Evolutionary conservation across 2,329 filamentous ascomycete genomes (phyloP), one percentile per base, ranked within the genome.

Genomic region (Fusarium annulatum): DNA sequence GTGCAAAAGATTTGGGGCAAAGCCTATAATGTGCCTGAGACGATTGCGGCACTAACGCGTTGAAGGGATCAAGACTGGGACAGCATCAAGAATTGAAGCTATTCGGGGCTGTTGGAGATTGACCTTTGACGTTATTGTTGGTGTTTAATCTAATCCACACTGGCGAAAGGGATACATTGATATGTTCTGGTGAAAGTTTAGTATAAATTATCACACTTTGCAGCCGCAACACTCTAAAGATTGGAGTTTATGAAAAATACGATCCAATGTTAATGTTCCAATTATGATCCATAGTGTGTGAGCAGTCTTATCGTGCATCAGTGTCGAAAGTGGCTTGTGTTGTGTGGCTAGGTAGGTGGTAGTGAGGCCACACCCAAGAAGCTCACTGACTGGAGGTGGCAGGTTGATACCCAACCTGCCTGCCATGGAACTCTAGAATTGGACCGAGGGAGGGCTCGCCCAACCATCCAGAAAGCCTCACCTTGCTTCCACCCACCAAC

Each of bases 391-490:
- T 42, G 14, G 19, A 55, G 51, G 26, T 41, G 23, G 28, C 43
- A 39, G 48, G 39, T 48, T 59, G 48, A 42, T 61, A 55, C 58
- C 51, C 52, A 43, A 41, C 30, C 42, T 30, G 45, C 28, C 45
- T 49, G 28, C 42, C 51, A 38, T 36, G 18, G 23, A 55, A 42
- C 51, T 42, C 51, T 46, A 34, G 28, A 48, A 23, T 23, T 42
- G 38, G 14, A 52, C 23, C 33, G 57, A 45, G 36, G 34, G 34
- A 49, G 45, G 41, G 34, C 46, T 39, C 28, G 33, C 28, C 55
- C 59, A 57, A 65, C 52, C 52, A 49, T 55, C 39, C 43, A 41
- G 43, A 58, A 34, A 66, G 55, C 42, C 48, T 53, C 55, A 52
- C 21, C 28, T 23, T 52, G 61, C 48, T 34, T 49, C 61, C 48